Percentiles rank a stretch among this genome's conserved stretches.
Conservation (phyloP, 345 rosid genomes). For the Laguncularia racemosa region DNA sequence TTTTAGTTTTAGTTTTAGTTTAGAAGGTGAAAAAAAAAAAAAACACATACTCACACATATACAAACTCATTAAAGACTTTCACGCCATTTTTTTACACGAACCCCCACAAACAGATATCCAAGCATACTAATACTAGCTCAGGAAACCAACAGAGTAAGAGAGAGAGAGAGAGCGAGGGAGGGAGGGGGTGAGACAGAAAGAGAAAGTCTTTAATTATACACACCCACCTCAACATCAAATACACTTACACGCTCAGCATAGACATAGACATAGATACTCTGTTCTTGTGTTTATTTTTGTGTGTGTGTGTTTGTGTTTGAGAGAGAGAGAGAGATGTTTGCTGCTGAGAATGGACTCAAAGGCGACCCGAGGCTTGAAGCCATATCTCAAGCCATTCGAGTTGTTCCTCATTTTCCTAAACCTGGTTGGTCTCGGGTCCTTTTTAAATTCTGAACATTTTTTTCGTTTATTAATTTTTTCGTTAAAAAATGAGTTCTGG, state of each 20-base stretch:
- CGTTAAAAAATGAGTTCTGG: background rate
- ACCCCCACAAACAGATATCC: too few species aligned
- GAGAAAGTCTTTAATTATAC: slow-evolving; percentile 1
- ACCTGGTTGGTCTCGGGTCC: slow-evolving; percentile 28
- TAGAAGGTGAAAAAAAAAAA: background rate
- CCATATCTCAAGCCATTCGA: slow-evolving; percentile 55
- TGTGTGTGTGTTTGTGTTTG: too few species aligned
- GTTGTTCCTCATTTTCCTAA: slow-evolving; percentile 77
- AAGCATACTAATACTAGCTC: too few species aligned
- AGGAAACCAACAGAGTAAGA: too few species aligned
- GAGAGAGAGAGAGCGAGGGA: background rate
- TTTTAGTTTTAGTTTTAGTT: slow-evolving; percentile 5
- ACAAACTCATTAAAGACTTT: slow-evolving; percentile 1
- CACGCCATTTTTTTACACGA: background rate
- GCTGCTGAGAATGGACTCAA: slow-evolving; percentile 70
- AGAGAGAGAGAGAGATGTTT: slow-evolving; percentile 30
- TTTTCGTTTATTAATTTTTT: background rate
- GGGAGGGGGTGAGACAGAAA: background rate
- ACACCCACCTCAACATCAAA: slow-evolving; percentile 2
- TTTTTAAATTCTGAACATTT: background rate
- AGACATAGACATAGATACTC: background rate
- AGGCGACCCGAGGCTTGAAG: slow-evolving; percentile 65
- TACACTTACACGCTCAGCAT: background rate
- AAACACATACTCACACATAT: background rate
- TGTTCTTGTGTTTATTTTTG: too few species aligned